Evolutionary conservation across 306 rosid genomes (phyloP), one percentile per base, ranked within the genome.

Genomic region (Prunus fruticosa): DNA sequence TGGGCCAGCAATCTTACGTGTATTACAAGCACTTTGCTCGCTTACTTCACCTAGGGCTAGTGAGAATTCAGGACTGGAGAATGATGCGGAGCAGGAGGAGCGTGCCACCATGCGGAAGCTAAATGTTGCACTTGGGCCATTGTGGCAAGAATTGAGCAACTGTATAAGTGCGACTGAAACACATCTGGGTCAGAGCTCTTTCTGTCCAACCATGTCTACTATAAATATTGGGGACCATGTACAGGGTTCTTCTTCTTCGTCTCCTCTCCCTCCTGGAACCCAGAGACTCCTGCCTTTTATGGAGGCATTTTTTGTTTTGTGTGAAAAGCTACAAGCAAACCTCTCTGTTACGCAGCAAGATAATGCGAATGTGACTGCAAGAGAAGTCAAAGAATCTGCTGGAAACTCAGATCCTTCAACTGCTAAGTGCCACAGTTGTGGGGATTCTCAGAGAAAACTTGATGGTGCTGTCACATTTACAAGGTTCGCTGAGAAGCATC

Each of bases 241-340:
- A 51, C 99, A 88, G 65, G 95, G 96, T 64, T 76, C 97, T 69
- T 83, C 96, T 76, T 87, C 97, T 76, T 88, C 98, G 56, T 89
- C 97, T 69, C 96, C 99, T 73, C 98, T 96, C 64, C 99, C 99
- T 67, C 98, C 98, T 38, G 99, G 99, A 74, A 89, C 97, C 74
- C 99, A 96, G 76, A 88, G 97, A 71, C 96, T 96, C 76, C 84
- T 96, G 78, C 99, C 99, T 69, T 96, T 89, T 71, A 96, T 96
- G 49, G 99, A 96, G 87, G 92, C 99, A 52, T 96, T 96, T 86
- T 93, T 96, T 89, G 98, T 96, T 75, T 79, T 96, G 89, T 92
- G 98, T 79, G 98, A 96, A 81, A 96, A 89, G 78, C 88, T 96
- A 57, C 99, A 96, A 82, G 93, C 88, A 57, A 89, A 90, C 43